These are phyloP conservation scores for Clausena lansium DNA, from an alignment of 345 rosid species.

Conservation along the genomic window DNA sequence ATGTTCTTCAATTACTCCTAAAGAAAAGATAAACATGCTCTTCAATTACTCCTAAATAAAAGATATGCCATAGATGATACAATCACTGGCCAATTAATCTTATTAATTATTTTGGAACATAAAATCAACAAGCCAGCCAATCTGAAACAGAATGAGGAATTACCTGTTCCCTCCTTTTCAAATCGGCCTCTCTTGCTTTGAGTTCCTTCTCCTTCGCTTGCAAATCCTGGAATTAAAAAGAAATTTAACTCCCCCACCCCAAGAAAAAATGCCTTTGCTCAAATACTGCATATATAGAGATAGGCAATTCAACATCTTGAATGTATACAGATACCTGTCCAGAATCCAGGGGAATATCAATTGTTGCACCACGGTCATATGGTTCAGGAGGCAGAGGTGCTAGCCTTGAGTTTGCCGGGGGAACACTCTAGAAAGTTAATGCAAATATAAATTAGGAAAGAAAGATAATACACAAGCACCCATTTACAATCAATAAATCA, in stretches of 20 bases:
- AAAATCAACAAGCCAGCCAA: background rate
- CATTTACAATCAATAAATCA: background rate
- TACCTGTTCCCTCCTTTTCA: slow-evolving; percentile 88
- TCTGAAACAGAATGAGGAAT: slow-evolving; percentile 10
- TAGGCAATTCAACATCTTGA: slow-evolving; percentile 7
- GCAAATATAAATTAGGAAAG: slow-evolving; percentile 13
- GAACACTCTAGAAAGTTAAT: slow-evolving; percentile 58
- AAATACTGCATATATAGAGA: background rate
- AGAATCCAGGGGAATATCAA: slow-evolving; percentile 80
- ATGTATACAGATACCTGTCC: slow-evolving; percentile 50
- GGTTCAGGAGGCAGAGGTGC: slow-evolving; percentile 96
- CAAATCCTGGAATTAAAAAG: slow-evolving; percentile 55
- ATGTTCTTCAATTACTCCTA: background rate
- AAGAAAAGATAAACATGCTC: background rate
- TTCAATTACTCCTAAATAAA: background rate
- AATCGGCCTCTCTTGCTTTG: slow-evolving; percentile 86
- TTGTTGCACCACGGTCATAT: slow-evolving; percentile 79
- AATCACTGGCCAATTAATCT: background rate
- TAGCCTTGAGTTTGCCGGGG: slow-evolving; percentile 71
- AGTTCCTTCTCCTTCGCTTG: slow-evolving; percentile 91
- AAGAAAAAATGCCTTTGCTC: background rate
- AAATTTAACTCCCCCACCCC: background rate
- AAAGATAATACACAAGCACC: slow-evolving; percentile 7
- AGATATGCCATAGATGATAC: background rate
- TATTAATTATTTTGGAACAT: background rate